A percentile compares a stretch with the other conserved stretches of the same genome.
These are phyloP conservation scores for Boletus eberwhitei DNA, from an alignment of 768 basidiomycete species.

Conservation along the genomic window DNA sequence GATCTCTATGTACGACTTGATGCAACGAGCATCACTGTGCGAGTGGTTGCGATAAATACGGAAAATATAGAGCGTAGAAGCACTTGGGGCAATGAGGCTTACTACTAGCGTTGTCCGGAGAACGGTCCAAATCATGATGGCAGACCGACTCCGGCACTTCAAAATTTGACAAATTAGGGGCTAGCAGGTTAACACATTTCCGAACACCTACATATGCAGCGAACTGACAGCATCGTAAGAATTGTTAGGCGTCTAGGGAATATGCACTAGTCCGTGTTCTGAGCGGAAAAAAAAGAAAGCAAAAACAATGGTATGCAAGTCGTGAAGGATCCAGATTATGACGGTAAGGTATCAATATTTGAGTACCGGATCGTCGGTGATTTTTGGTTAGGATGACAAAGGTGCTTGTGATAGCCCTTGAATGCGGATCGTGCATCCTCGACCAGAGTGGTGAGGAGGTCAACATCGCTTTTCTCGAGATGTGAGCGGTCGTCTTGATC, in stretches of 20 bases:
- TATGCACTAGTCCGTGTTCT: neutral
- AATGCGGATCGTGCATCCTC: constrained; percentile 20
- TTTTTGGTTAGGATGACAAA: neutral
- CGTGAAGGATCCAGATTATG: neutral
- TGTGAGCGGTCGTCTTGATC: constrained; percentile 5
- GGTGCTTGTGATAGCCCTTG: constrained; percentile 10
- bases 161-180: neutral
- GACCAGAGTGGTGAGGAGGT: constrained; percentile 17
- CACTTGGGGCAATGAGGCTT: too few relatives aligned
- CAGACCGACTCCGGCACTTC: too few relatives aligned
- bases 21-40: neutral
- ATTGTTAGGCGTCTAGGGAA: neutral
- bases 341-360: neutral
- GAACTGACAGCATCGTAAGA: neutral
- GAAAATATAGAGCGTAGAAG: too few relatives aligned
- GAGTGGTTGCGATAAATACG: neutral
- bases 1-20: too few relatives aligned
- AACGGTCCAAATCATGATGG: too few relatives aligned
- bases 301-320: neutral
- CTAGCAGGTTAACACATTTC: neutral
- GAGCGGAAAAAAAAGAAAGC: neutral
- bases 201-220: too few relatives aligned
- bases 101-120: too few relatives aligned
- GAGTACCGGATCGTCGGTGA: neutral
- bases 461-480: constrained; percentile 8